These are phyloP conservation scores for Pleurotus tuber-regium DNA, from an alignment of 768 basidiomycete species.

Conservation along the genomic window DNA sequence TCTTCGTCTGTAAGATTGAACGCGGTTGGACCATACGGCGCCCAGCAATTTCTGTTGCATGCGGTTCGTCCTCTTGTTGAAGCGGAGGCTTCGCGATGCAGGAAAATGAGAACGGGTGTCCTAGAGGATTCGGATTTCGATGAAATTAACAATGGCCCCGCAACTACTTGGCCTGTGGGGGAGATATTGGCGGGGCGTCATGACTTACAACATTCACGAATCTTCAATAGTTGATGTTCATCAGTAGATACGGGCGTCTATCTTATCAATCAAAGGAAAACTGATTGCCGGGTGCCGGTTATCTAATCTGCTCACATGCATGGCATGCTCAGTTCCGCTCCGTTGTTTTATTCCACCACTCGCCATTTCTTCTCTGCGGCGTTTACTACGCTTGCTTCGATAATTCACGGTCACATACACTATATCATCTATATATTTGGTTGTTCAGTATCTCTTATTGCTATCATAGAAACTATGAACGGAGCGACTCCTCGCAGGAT, in stretches of 20 bases:
- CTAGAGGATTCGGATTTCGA: slow-evolving; percentile 35
- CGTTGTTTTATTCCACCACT: not conserved
- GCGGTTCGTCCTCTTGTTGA: slow-evolving; percentile 67
- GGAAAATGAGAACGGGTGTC: slow-evolving; percentile 47
- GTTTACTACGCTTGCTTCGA: no score
- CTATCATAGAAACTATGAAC: not conserved
- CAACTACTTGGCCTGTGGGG: slow-evolving; percentile 94
- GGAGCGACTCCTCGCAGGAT: not conserved
- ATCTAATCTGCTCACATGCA: no score
- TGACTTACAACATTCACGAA: slow-evolving; percentile 92
- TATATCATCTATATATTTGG: no score
- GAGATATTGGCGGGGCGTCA: slow-evolving; percentile 90
- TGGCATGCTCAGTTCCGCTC: no score
- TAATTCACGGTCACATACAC: no score
- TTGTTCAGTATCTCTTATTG: no score
- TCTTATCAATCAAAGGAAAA: not conserved
- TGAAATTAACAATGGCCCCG: slow-evolving; percentile 54
- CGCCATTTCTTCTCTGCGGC: not conserved
- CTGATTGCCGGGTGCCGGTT: not conserved
- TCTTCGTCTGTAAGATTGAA: slow-evolving; percentile 94
- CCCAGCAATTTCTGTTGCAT: slow-evolving; percentile 85
- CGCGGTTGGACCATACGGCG: slow-evolving; percentile 86
- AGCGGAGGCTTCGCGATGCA: slow-evolving; percentile 43
- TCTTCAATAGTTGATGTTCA: slow-evolving; percentile 80
- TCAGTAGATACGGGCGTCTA: not conserved